Percentiles rank a stretch among this genome's conserved stretches.
These are phyloP conservation scores for Dendrobium huoshanense DNA, from an alignment of 106 monocot species.

Conservation along the genomic window DNA sequence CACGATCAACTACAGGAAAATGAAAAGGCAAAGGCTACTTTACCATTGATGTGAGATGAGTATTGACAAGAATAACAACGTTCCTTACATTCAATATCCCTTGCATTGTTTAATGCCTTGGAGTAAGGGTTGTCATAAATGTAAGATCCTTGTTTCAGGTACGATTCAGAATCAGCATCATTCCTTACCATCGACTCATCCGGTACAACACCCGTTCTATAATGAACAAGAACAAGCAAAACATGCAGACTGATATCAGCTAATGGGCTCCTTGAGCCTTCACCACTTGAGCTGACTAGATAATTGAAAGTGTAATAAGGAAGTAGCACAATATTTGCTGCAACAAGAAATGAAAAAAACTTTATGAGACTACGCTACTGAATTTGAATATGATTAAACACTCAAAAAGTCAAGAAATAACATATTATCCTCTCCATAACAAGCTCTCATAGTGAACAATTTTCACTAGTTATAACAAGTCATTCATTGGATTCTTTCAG, in stretches of 20 bases:
- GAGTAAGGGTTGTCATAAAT: constrained; percentile 77
- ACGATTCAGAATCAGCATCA: constrained; percentile 19
- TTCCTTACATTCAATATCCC: constrained; percentile 72
- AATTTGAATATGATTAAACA: background rate
- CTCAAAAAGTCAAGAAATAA: background rate
- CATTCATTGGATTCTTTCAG: background rate
- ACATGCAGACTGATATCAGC: constrained; percentile 79
- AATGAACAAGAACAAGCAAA: constrained; percentile 83
- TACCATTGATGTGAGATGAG: background rate
- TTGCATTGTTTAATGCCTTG: constrained; percentile 69
- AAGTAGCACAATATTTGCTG: constrained; percentile 92
- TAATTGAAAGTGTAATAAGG: constrained; percentile 95
- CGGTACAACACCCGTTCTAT: constrained; percentile 42
- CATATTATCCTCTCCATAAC: background rate
- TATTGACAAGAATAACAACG: constrained; percentile 2
- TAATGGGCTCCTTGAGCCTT: constrained; percentile 51
- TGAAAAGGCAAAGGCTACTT: constrained; percentile 2
- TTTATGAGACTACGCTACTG: background rate
- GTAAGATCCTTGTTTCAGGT: constrained; percentile 41
- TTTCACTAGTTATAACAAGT: background rate
- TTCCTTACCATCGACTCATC: constrained; percentile 22
- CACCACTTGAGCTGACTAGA: constrained; percentile 68
- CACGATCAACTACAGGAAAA: constrained; percentile 72
- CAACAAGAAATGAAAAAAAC: constrained; percentile 22
- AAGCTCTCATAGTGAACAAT: background rate